These are phyloP conservation scores for Gillenia trifoliata DNA, from an alignment of 306 rosid species.

Conservation along the genomic window DNA sequence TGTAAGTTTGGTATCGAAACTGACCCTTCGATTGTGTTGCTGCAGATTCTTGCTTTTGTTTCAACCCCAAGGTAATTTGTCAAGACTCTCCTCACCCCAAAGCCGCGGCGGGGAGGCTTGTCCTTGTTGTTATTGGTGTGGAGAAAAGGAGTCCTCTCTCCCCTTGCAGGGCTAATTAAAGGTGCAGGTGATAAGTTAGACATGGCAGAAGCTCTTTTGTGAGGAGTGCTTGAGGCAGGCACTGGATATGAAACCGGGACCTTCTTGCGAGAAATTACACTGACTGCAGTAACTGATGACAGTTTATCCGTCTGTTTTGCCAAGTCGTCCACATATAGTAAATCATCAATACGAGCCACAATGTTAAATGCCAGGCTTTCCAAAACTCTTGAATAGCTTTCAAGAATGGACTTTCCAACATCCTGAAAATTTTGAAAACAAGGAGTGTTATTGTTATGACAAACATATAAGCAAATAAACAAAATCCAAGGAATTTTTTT, in stretches of 20 bases:
- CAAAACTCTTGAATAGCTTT: constrained; percentile 90
- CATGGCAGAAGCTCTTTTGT: constrained; percentile 35
- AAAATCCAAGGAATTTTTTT: background rate
- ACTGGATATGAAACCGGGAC: constrained; percentile 40
- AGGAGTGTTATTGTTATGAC: background rate
- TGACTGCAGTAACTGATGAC: constrained; percentile 53
- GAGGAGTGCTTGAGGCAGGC: constrained; percentile 80
- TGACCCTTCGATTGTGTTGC: constrained; percentile 47
- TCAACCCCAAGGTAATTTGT: constrained; percentile 92
- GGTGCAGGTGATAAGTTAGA: constrained; percentile 60
- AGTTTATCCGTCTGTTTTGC: constrained; percentile 63
- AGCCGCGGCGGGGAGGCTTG: constrained; percentile 63
- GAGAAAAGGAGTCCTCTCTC: constrained; percentile 83
- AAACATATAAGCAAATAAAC: background rate
- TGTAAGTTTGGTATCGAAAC: constrained; percentile 16
- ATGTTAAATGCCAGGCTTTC: constrained; percentile 91
- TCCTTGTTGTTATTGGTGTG: constrained; percentile 27
- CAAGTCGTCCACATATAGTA: constrained; percentile 78
- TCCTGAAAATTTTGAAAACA: constrained; percentile 47
- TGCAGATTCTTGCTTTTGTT: constrained; percentile 51
- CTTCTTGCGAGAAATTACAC: constrained; percentile 54
- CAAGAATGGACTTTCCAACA: constrained; percentile 86
- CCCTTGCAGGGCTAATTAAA: constrained; percentile 70
- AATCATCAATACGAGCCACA: constrained; percentile 84
- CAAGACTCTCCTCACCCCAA: constrained; percentile 81